Base-by-base conservation (phyloP, 352 stramenopile genomes). In the Phytophthora constricta region DNA sequence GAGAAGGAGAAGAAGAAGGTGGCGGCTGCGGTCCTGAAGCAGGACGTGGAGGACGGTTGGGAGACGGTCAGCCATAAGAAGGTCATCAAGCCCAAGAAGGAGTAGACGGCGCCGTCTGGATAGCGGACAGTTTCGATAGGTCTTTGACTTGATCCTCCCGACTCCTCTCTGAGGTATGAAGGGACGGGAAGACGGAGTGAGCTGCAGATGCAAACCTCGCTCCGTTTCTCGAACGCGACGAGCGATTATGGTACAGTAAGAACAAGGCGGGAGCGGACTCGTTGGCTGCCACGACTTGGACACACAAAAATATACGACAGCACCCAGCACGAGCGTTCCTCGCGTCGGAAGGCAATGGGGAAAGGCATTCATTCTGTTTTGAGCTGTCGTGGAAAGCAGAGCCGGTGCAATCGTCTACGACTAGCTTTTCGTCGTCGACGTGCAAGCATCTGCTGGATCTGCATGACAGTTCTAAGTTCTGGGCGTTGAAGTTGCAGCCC, bases 41-140 rank as follows among this genome's bases (percentile, higher is more conserved):
- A 91, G 75, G 84, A 90, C 51, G 75, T 58, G 5, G 86, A 95
- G 34, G 86, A 95, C 34, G 86, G 86, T 27, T 95, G 86, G 86
- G 84, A 87, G 73, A 91, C 83, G 37, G 86, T 95, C n/a, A 75
- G 58, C 54, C 78, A 71, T 65, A 83, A 82, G 64, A 94, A 92
- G 78, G 84, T 82, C 65, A 34, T 56, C 10, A 75, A 79, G 66
- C 26, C 71, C 57, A 92, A 90, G 74, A 72, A 84, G 61, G 80
- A 90, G 74, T 89, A 87, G 71, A 68, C 34, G 20, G 7, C 52
- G 42, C 20, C 17, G 4, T 60, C 33, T 54, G 62, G n/a, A 27
- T 19, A 26, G 33, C 28, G 19, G 39, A 31, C 47, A 46, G 55
- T 26, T 47, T 51, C 41, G 47, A 68, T 71, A 79, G 66, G 53